A percentile compares a stretch with the other conserved stretches of the same genome.
Evolutionary conservation across 345 rosid genomes (phyloP).

Genomic region (Cardamine chenopodiifolia): DNA sequence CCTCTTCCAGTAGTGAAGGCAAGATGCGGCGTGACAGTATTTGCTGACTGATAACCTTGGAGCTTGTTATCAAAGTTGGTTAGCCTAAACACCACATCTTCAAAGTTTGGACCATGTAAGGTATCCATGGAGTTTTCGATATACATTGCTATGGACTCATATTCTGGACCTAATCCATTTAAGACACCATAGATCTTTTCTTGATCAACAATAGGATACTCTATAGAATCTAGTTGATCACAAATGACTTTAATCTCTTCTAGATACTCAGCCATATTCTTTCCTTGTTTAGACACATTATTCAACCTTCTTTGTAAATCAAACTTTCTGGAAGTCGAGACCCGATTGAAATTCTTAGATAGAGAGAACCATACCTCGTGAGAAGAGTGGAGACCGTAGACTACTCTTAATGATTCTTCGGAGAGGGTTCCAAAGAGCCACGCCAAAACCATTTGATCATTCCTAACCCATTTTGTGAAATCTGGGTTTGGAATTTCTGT

Average conservation of each 20-base stretch:
- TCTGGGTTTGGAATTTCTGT: background rate
- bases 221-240: background rate
- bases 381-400: too few species aligned
- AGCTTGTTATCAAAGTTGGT: background rate
- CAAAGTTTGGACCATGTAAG: background rate
- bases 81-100: background rate
- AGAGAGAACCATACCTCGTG: too few species aligned
- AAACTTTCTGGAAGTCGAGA: background rate
- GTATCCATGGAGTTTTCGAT: background rate
- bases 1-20: too few species aligned
- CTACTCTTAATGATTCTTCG: background rate
- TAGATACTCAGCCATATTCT: background rate
- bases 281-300: background rate
- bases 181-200: background rate
- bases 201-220: background rate
- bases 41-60: accelerated
- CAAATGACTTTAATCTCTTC: background rate
- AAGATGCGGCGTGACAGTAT: too few species aligned
- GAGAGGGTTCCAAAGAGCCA: background rate
- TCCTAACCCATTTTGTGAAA: background rate
- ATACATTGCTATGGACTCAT: background rate
- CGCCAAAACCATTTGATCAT: background rate
- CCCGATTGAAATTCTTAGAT: too few species aligned
- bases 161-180: background rate
- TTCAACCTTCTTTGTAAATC: background rate